Percentiles rank a stretch among this genome's conserved stretches.
Evolutionary conservation across 495 filamentous ascomycete genomes (phyloP).

Genomic region (Penicillium lagena): DNA sequence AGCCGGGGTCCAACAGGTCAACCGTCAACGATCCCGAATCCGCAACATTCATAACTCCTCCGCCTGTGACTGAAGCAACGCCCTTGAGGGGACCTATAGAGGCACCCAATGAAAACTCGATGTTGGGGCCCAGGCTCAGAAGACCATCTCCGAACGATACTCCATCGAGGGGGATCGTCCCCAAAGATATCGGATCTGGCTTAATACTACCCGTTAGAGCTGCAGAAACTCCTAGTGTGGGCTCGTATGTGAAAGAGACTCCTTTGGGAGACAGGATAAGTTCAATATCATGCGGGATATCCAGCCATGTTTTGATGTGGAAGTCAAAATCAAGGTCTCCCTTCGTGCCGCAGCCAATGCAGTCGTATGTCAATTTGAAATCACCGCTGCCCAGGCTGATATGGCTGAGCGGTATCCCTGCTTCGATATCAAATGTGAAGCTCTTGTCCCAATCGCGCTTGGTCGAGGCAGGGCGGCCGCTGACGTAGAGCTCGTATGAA

Average conservation of each 20-base stretch:
- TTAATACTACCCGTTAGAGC: constrained; percentile 14
- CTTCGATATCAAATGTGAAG: constrained; percentile 21
- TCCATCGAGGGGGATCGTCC: constrained; percentile 24
- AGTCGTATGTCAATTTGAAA: constrained; percentile 13
- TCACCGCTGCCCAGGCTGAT: constrained; percentile 5
- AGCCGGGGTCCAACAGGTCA: constrained; percentile 19
- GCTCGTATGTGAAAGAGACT: constrained; percentile 18
- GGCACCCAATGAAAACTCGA: constrained; percentile 22
- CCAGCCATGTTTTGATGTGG: constrained; percentile 17
- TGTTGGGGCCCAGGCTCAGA: constrained; percentile 27
- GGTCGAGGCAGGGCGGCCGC: constrained; percentile 5
- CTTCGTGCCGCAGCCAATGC: constrained; percentile 20
- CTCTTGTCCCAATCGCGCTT: constrained; percentile 20
- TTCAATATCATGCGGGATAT: constrained; percentile 16
- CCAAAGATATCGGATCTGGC: constrained; percentile 13
- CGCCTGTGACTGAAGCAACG: constrained; percentile 16
- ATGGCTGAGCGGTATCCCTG: constrained; percentile 14
- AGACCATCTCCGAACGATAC: constrained; percentile 22
- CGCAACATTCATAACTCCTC: constrained; percentile 13
- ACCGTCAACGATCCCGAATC: constrained; percentile 22
- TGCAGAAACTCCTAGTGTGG: constrained; percentile 17
- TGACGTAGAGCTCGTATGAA: constrained; percentile 26
- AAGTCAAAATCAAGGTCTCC: constrained; percentile 30
- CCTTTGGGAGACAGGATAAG: constrained; percentile 20
- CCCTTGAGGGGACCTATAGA: constrained; percentile 19